phyloP scores from a whole-genome alignment of 352 stramenopile genomes.

The Pythium phragmitis region DNA sequence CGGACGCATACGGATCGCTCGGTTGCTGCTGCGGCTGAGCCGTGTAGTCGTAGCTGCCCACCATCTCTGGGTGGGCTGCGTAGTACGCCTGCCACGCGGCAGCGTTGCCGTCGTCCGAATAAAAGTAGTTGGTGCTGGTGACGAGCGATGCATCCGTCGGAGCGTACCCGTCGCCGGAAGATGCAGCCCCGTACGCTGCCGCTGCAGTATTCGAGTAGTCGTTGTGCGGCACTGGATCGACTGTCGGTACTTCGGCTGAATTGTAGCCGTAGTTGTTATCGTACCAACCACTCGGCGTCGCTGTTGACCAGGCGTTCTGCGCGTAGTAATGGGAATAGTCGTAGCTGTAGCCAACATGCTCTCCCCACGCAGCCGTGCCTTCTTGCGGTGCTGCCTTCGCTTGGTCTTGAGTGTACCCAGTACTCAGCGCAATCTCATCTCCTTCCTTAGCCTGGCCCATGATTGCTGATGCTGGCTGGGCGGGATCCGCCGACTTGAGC shows the following conservation, averaged over 20 bases:
- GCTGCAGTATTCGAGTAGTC: background rate
- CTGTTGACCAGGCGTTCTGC: slow-evolving; percentile 3
- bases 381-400: background rate
- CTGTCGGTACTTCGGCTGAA: background rate
- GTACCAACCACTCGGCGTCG: background rate
- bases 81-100: slow-evolving; percentile 35
- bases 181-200: background rate
- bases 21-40: background rate
- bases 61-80: slow-evolving; percentile 16
- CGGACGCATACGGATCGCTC: slow-evolving; percentile 6
- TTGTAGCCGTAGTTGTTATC: background rate
- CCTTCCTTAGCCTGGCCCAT: background rate
- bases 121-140: slow-evolving; percentile 35
- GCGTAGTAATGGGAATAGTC: slow-evolving; percentile 16
- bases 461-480: background rate
- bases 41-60: slow-evolving; percentile 2
- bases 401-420: background rate
- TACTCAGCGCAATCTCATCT: background rate
- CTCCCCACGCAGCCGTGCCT: background rate
- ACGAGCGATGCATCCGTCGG: slow-evolving; percentile 14
- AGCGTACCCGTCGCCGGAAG: background rate
- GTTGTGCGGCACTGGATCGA: background rate
- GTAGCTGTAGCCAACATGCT: slow-evolving; percentile 8
- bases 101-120: slow-evolving; percentile 32
- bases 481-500: background rate